phyloP scores from a whole-genome alignment of 306 rosid species.

The Cercis canadensis region DNA sequence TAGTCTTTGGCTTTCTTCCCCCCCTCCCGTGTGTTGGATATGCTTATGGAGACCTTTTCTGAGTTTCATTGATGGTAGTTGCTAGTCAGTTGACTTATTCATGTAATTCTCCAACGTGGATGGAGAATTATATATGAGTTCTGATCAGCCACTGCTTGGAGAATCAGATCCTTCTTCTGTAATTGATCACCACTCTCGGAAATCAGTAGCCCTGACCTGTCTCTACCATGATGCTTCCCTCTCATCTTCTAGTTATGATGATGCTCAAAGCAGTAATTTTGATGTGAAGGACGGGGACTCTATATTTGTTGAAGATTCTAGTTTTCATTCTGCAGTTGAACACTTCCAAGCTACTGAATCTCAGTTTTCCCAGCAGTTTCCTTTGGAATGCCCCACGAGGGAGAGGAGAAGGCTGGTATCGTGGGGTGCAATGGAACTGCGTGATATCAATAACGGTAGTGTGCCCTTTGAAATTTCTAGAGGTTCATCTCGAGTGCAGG shows the following conservation, averaged over 20 bases:
- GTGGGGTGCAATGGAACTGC: slow-evolving; percentile 86
- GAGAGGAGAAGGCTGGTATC: slow-evolving; percentile 52
- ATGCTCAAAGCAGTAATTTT: slow-evolving; percentile 31
- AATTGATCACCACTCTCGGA: slow-evolving; percentile 39
- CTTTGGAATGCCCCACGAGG: slow-evolving; percentile 65
- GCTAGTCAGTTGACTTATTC: slow-evolving; percentile 11
- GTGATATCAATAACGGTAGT: slow-evolving; percentile 34
- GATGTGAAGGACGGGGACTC: slow-evolving; percentile 41
- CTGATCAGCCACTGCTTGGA: slow-evolving; percentile 64
- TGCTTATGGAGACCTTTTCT: slow-evolving; percentile 23
- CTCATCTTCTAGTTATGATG: slow-evolving; percentile 44
- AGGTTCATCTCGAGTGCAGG: slow-evolving; percentile 45
- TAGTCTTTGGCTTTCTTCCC: background rate
- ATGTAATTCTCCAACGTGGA: slow-evolving; percentile 48
- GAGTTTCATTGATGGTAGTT: slow-evolving; percentile 33
- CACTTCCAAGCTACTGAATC: slow-evolving; percentile 29
- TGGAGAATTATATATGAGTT: slow-evolving; percentile 60
- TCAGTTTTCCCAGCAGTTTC: slow-evolving; percentile 48
- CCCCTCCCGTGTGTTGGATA: slow-evolving; percentile 12
- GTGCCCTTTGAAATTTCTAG: slow-evolving; percentile 58
- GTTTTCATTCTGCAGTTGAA: slow-evolving; percentile 39
- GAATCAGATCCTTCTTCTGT: slow-evolving; percentile 50
- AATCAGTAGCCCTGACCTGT: slow-evolving; percentile 37
- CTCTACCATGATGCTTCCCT: slow-evolving; percentile 43
- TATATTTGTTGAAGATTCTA: slow-evolving; percentile 37